Evolutionary conservation across 768 basidiomycete genomes (phyloP), one percentile per base, ranked within the genome.

Genomic region (Lentinula lateritia): DNA sequence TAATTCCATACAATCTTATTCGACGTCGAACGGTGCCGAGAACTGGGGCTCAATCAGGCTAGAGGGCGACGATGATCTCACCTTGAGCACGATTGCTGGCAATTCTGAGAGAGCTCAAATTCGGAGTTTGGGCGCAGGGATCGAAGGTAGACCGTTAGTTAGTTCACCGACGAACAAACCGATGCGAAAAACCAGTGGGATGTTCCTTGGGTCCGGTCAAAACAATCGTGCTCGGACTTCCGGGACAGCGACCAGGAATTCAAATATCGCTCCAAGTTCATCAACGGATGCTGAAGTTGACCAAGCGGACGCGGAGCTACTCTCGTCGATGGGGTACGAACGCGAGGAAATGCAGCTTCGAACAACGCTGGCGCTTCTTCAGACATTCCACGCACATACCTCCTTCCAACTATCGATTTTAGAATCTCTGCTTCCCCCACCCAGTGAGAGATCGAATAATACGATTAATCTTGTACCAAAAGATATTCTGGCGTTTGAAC

Each of bases 101-200:
- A 34, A 15, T n/a, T 32, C 35, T 15, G 50, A 60, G 16, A 34
- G 57, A 12, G 69, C 18, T 6, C 63, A 38, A 67, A 69, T 43
- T 81, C 82, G 89, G 56, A 83, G 75, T 61, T 70, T 87, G 28
- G 88, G 89, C 1, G 82, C 85, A 77, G 89, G 89, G 0, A 89
- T 90, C 59, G 88, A 90, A 68, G 87, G 89, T 8, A 76, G 84
- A 36, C 86, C 83, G 20, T 50, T 41, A 7, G 8, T 39, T 0
- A 35, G 36, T 62, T 43, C 62, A 73, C 64, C 72, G 20, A 77
- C 66, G 15, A 73, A 74, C 45, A 79, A 77, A 67, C 66, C 73
- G 18, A 72, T 75, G 67, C 73, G 78, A 52, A 74, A 82, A 64
- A 71, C 77, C 0, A 84, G 82, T 65, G 79, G 72, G 36, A 79